Percentiles rank a stretch among this genome's conserved stretches.
These are phyloP conservation scores for Mycena filopes DNA, from an alignment of 768 basidiomycete genomes.

Conservation along the genomic window DNA sequence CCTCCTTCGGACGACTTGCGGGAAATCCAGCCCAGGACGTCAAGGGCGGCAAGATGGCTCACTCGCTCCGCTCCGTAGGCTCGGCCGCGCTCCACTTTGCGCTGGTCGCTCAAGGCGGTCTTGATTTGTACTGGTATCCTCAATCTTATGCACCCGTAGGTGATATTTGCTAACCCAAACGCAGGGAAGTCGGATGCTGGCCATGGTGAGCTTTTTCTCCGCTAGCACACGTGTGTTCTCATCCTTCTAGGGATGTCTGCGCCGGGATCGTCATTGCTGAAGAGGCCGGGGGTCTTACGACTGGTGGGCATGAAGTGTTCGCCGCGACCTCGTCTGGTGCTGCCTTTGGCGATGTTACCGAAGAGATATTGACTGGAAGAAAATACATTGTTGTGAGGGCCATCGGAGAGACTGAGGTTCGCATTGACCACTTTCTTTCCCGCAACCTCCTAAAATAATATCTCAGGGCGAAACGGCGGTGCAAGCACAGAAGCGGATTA, in stretches of 20 bases:
- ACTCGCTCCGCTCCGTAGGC: slow-evolving; percentile 85
- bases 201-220: slow-evolving; percentile 57
- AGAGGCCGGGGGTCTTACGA: slow-evolving; percentile 86
- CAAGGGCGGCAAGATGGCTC: slow-evolving; percentile 82
- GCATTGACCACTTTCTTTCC: slow-evolving; percentile 35
- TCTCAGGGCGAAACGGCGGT: slow-evolving; percentile 66
- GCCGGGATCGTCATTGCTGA: slow-evolving; percentile 92
- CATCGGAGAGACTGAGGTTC: slow-evolving; percentile 67
- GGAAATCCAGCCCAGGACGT: slow-evolving; percentile 74
- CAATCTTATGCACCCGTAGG: no score
- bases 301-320: slow-evolving; percentile 70
- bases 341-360: slow-evolving; percentile 71
- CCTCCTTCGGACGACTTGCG: slow-evolving; percentile 79
- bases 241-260: slow-evolving; percentile 71
- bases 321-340: slow-evolving; percentile 45
- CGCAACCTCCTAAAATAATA: slow-evolving; percentile 11
- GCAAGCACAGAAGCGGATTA: slow-evolving; percentile 82
- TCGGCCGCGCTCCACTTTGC: slow-evolving; percentile 87
- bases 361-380: slow-evolving; percentile 78
- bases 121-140: slow-evolving; percentile 84
- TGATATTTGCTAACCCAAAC: neutral
- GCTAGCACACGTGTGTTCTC: neutral
- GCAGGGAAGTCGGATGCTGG: slow-evolving; percentile 84
- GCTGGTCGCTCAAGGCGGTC: slow-evolving; percentile 87
- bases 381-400: slow-evolving; percentile 85